Percentiles rank a stretch among this genome's conserved stretches.
phyloP scores from a whole-genome alignment of 805 yeast genomes.

The Metschnikowia colocasiae region DNA sequence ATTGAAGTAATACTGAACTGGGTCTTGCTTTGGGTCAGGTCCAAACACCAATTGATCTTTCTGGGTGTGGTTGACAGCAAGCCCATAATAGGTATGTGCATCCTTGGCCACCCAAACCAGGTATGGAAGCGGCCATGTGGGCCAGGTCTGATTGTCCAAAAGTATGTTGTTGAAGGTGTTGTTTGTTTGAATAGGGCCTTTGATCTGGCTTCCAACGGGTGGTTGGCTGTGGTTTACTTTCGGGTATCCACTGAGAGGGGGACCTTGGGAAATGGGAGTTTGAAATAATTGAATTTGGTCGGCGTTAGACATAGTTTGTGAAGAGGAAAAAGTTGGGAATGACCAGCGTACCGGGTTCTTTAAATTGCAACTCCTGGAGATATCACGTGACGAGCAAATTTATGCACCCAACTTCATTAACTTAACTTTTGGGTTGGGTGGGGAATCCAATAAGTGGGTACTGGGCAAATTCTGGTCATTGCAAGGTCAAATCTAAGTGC shows the following conservation, averaged over 20 bases:
- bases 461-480: neutral
- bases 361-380: neutral
- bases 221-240: slow-evolving; percentile 30
- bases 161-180: slow-evolving; percentile 74
- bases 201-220: slow-evolving; percentile 29
- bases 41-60: slow-evolving; percentile 64
- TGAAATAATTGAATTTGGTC: slow-evolving; percentile 29
- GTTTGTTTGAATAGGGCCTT: slow-evolving; percentile 62
- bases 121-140: slow-evolving; percentile 82
- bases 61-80: slow-evolving; percentile 64
- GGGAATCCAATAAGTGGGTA: neutral
- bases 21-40: slow-evolving; percentile 50
- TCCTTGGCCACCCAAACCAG: slow-evolving; percentile 62
- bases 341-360: neutral
- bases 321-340: neutral
- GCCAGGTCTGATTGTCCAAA: slow-evolving; percentile 60
- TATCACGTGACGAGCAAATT: neutral
- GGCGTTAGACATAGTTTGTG: neutral
- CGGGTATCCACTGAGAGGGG: slow-evolving; percentile 44
- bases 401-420: neutral
- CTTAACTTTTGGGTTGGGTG: neutral
- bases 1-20: slow-evolving; percentile 60
- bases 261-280: slow-evolving; percentile 38
- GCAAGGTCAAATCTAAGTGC: neutral
- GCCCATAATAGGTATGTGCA: slow-evolving; percentile 48